A percentile compares a stretch with the other conserved stretches of the same genome.
Evolutionary conservation across 2,329 filamentous ascomycete species (phyloP).

Genomic region (Chaetomiaceae sp.): DNA sequence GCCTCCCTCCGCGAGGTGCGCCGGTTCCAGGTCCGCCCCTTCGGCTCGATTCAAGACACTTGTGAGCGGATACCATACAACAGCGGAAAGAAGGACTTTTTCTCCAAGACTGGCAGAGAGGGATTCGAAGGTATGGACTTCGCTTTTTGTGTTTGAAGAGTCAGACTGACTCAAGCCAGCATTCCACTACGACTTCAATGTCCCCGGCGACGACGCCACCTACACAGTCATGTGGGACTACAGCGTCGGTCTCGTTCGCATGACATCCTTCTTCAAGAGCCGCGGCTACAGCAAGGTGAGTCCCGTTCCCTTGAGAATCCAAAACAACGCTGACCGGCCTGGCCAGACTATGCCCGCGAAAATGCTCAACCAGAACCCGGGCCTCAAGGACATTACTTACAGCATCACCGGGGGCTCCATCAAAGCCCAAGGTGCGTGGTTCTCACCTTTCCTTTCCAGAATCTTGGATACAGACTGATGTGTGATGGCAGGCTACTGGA

Average conservation of each 20-base stretch:
- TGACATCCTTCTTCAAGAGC: constrained; percentile 93
- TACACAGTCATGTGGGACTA: constrained; percentile 96
- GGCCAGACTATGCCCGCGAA: constrained; percentile 82
- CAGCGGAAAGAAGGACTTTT: constrained; percentile 87
- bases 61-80: constrained; percentile 85
- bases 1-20: constrained; percentile 53
- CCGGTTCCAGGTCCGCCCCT: constrained; percentile 61
- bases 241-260: constrained; percentile 86
- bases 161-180: constrained; percentile 43
- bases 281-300: constrained; percentile 79
- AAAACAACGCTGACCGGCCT: constrained; percentile 1
- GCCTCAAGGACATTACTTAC: constrained; percentile 82
- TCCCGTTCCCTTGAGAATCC: background rate
- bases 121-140: constrained; percentile 71
- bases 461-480: background rate
- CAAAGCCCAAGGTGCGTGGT: constrained; percentile 72
- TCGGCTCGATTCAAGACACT: constrained; percentile 56
- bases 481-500: constrained; percentile 79
- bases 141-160: too few species aligned
- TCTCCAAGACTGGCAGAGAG: constrained; percentile 78
- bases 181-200: constrained; percentile 76
- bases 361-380: constrained; percentile 71
- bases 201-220: constrained; percentile 60
- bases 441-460: background rate
- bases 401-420: constrained; percentile 93